Base-by-base conservation (phyloP, 106 monocot genomes). In the Platanthera zijinensis region DNA sequence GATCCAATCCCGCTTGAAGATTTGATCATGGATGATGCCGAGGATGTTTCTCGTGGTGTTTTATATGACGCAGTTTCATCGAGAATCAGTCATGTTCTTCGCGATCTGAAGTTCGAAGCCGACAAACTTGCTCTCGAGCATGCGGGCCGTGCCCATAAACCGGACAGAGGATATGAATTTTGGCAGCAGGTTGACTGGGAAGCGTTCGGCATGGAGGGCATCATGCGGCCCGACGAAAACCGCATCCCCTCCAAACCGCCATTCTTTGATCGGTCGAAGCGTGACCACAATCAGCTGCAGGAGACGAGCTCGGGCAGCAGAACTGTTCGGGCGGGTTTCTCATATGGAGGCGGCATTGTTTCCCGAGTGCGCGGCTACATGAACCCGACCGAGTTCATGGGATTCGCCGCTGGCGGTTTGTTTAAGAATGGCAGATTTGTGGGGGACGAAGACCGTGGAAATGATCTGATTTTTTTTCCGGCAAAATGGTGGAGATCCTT, bases 121-220 rank as follows among this genome's bases (percentile, higher is more conserved):
- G 95, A 95, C 50, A 77, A 71, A 79, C 72, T 92, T 57, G 82
- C 84, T 46, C 47, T 84, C 11, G 92, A 90, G 75, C 84, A 87
- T 19, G 18, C 71, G 14, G 32, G 25, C 25, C 51, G 48, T 15
- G n/a, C 49, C 9, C 73, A 73, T 22, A 72, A 83, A 28, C 14
- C 15, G 4, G 83, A 81, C 5, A 50, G 71, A 2, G 88, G 78
- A 30, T 77, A 52, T 71, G 47, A 57, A 54, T 77, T 93, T 50
- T 90, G 87, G 90, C 88, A 90, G 62, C 89, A 90, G 69, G 88
- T 90, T 5, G 95, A 95, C 68, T 95, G 95, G 95, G 95, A 92
- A 75, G 84, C 87, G 74, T 92, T 95, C 57, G 90, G 95, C 68
- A 86, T 92, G 57, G 88, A 62, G 72, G 82, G 75, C 51, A 32